Evolutionary conservation across 192 early-diverging fungal genomes (phyloP).

Genomic region (Chytriomyces hyalinus): DNA sequence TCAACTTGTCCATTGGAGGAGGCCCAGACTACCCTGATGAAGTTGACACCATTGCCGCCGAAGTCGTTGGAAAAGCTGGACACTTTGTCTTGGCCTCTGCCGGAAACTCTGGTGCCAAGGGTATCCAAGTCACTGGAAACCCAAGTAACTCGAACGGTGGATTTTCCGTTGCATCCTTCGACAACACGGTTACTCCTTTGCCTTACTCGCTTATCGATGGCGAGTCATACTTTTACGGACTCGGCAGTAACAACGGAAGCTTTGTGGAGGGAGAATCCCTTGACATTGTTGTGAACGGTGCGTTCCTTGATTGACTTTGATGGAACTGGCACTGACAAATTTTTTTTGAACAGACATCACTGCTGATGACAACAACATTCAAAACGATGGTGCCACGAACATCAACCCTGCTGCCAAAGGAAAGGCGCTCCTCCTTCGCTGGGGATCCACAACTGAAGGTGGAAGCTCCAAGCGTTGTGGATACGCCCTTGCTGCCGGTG

Average conservation of each 20-base stretch:
- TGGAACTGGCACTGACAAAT: no score
- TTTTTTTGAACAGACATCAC: slow-evolving; percentile 19
- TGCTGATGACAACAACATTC: slow-evolving; percentile 30
- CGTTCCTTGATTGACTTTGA: no score
- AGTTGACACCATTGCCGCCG: no score
- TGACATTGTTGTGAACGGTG: slow-evolving; percentile 33
- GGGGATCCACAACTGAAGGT: slow-evolving; percentile 21
- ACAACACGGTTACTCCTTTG: background rate
- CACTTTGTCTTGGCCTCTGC: no score
- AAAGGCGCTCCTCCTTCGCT: slow-evolving; percentile 43
- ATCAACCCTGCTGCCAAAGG: slow-evolving; percentile 21
- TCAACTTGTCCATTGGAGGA: slow-evolving; percentile 73
- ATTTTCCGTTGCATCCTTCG: no score
- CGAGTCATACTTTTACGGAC: background rate
- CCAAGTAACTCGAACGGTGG: no score
- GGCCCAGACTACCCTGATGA: no score
- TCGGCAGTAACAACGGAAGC: background rate
- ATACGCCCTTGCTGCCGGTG: slow-evolving; percentile 27
- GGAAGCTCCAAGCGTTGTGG: slow-evolving; percentile 31
- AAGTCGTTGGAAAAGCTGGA: no score
- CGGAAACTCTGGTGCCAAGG: no score
- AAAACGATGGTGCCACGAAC: slow-evolving; percentile 30
- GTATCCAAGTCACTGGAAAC: no score
- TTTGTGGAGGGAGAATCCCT: background rate
- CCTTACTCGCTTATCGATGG: background rate